Evolutionary conservation across 352 stramenopile genomes (phyloP).

Genomic region (Phytophthora brassicae): DNA sequence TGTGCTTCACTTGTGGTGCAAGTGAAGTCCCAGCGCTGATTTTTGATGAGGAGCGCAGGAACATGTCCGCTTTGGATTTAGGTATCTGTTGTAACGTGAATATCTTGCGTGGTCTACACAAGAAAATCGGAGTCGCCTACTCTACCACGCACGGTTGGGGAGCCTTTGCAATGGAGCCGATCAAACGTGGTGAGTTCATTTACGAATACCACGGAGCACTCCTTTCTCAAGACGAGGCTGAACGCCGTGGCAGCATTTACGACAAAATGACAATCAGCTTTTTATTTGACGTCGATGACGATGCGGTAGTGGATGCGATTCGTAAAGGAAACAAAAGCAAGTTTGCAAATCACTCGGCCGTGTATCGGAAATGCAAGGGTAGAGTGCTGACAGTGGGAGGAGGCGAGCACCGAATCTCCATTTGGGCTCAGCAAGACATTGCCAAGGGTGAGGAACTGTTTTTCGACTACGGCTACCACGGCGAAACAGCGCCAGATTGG

Average conservation of each 20-base stretch:
- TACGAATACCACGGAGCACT: conserved; percentile 71
- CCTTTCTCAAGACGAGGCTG: conserved; percentile 70
- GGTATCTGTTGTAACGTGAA: conserved; percentile 75
- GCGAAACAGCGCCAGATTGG: conserved; percentile 62
- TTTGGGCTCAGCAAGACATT: conserved; percentile 92
- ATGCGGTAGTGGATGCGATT: conserved; percentile 90
- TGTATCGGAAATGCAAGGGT: conserved; percentile 76
- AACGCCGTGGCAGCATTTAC: conserved; percentile 81
- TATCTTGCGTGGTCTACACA: conserved; percentile 57
- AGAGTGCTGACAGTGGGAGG: conserved; percentile 75
- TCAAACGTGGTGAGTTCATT: conserved; percentile 69
- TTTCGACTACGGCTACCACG: conserved; percentile 73
- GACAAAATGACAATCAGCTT: conserved; percentile 88
- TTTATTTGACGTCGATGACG: conserved; percentile 91
- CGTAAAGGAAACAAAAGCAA: conserved; percentile 93
- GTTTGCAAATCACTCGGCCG: conserved; percentile 82
- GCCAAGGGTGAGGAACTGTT: conserved; percentile 72
- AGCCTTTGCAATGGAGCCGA: conserved; percentile 57
- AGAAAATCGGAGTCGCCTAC: conserved; percentile 60
- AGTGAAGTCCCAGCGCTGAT: conserved; percentile 53
- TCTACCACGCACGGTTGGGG: conserved; percentile 69
- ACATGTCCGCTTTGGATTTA: conserved; percentile 45
- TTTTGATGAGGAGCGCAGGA: conserved; percentile 39
- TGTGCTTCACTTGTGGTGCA: conserved; percentile 59
- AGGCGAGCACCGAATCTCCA: conserved; percentile 89